phyloP scores from a whole-genome alignment of 78 protist species.

The Dictyostelium intermedium region DNA sequence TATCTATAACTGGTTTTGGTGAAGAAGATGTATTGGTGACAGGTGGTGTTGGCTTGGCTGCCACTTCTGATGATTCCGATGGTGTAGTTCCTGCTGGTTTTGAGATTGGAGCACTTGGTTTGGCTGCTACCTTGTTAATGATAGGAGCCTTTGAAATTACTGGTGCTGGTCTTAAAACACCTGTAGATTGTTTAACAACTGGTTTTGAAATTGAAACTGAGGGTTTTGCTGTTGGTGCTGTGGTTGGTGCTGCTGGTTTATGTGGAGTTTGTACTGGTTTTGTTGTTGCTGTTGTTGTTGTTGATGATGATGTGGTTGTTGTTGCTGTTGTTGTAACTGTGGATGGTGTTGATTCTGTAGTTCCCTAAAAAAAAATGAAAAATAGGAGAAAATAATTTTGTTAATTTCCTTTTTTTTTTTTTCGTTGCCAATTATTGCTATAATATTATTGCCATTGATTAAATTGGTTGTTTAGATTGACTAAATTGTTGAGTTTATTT shows the following conservation, averaged over 20 bases:
- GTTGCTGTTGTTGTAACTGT: background rate
- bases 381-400: background rate
- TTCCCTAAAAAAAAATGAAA: background rate
- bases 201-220: conserved; percentile 1
- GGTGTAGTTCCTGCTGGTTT: background rate
- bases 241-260: background rate
- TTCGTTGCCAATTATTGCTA: background rate
- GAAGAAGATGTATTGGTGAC: background rate
- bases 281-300: background rate
- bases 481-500: background rate
- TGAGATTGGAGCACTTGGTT: background rate
- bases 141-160: conserved; percentile 43
- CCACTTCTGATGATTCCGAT: background rate
- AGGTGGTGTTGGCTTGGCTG: conserved; percentile 36
- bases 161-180: conserved; percentile 57
- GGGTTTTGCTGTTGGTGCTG: conserved; percentile 1
- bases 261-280: background rate
- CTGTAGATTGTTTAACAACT: conserved; percentile 51
- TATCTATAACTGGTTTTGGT: conserved; percentile 20
- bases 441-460: background rate
- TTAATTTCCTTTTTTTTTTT: background rate
- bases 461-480: background rate
- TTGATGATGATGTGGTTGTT: background rate
- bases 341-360: background rate
- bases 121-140: background rate